Evolutionary conservation across 177 flowering plant genomes (phyloP).

Genomic region (Vitis hybrid): DNA sequence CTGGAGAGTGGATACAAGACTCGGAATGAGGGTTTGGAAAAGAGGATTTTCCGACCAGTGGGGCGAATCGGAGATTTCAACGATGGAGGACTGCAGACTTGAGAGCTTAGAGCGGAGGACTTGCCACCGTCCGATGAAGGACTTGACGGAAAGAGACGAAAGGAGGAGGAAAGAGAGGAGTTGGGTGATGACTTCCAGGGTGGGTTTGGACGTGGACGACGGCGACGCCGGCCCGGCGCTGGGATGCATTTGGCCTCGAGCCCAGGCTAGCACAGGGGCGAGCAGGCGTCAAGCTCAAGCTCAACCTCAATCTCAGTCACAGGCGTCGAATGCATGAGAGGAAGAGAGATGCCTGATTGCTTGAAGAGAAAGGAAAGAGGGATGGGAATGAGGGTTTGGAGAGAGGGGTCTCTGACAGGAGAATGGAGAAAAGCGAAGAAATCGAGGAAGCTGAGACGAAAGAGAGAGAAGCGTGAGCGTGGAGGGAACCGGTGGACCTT

Average conservation of each 20-base stretch:
- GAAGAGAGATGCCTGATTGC: conserved; percentile 6
- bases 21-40: conserved; percentile 56
- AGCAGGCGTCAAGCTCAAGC: neutral
- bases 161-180: conserved; percentile 49
- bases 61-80: conserved; percentile 42
- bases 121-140: conserved; percentile 68
- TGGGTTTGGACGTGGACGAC: conserved; percentile 18
- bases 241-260: conserved; percentile 28
- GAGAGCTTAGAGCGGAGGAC: conserved; percentile 49
- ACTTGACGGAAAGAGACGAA: conserved; percentile 43
- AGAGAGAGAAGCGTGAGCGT: neutral
- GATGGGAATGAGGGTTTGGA: neutral
- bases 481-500: neutral
- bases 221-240: conserved; percentile 23
- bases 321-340: conserved; percentile 8
- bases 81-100: conserved; percentile 38
- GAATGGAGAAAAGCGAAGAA: conserved; percentile 10
- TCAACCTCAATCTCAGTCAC: no score
- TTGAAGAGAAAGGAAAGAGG: conserved; percentile 19
- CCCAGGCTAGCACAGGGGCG: conserved; percentile 1
- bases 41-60: conserved; percentile 59
- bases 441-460: neutral
- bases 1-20: conserved; percentile 51
- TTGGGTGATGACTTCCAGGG: conserved; percentile 37
- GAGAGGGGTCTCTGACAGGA: conserved; percentile 1